phyloP scores from a whole-genome alignment of 441 rosid genomes.

The Metrosideros polymorpha region DNA sequence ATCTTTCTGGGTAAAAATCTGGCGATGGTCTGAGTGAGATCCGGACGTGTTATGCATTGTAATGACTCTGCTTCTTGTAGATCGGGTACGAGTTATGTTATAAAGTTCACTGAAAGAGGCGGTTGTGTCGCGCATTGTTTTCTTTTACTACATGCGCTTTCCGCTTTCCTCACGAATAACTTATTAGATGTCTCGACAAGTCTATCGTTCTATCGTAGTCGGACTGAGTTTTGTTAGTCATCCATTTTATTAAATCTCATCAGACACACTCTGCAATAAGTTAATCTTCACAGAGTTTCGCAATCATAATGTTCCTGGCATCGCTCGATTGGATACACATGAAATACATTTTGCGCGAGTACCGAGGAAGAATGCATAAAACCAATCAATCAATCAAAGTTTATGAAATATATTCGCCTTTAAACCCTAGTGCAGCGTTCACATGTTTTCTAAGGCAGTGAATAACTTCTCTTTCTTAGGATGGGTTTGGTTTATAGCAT shows the following conservation, averaged over 20 bases:
- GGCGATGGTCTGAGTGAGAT: not conserved
- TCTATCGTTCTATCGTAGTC: not conserved
- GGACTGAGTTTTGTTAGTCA: not conserved
- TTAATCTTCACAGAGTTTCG: not conserved
- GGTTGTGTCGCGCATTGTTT: too few relatives aligned
- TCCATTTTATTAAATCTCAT: not conserved
- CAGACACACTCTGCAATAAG: not conserved
- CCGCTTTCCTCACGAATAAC: not conserved
- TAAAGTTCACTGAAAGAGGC: not conserved
- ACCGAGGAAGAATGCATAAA: not conserved
- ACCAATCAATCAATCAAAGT: not conserved
- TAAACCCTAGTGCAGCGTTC: not conserved
- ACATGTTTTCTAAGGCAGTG: not conserved
- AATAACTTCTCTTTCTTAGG: not conserved
- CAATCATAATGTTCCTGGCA: not conserved
- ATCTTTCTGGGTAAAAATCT: not conserved
- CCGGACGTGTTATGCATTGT: not conserved
- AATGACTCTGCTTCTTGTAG: not conserved
- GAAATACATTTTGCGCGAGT: not conserved
- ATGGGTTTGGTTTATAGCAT: too few relatives aligned
- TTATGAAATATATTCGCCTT: not conserved
- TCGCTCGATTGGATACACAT: not conserved
- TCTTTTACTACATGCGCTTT: not conserved
- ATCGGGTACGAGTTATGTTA: not conserved
- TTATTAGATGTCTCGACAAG: not conserved